Evolutionary conservation across 345 rosid species (phyloP).

Genomic region (Brassica juncea): DNA sequence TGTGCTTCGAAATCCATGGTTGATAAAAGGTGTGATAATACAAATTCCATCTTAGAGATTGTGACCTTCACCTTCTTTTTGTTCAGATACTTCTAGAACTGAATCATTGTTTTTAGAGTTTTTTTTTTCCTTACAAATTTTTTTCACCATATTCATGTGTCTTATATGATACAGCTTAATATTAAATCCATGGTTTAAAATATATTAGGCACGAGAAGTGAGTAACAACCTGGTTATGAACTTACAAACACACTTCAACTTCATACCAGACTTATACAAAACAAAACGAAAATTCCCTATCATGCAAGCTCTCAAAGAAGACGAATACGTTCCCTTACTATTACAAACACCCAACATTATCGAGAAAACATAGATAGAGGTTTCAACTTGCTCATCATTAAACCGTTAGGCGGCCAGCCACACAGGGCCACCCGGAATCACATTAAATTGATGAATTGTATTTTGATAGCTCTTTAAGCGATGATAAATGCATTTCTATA

Average conservation of each 20-base stretch:
- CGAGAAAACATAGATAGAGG: not conserved
- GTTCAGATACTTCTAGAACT: constrained; percentile 28
- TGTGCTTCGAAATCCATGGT: constrained; percentile 28
- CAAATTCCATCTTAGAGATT: constrained; percentile 30
- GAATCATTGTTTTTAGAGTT: not conserved
- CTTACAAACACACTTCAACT: not conserved
- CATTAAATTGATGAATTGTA: not conserved
- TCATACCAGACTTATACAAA: not conserved
- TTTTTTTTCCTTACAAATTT: not conserved
- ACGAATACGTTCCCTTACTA: not conserved
- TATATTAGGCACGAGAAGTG: not conserved
- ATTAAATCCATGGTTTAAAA: not conserved
- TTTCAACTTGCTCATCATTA: not conserved
- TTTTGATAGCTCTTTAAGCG: no score
- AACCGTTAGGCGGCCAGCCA: not conserved
- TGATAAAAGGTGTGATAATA: constrained; percentile 13
- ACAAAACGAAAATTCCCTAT: not conserved
- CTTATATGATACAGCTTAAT: not conserved
- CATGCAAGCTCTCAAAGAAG: not conserved
- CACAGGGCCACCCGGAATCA: not conserved
- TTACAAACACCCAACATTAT: not conserved
- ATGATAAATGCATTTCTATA: no score
- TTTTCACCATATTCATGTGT: not conserved
- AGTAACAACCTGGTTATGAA: not conserved
- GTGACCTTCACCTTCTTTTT: constrained; percentile 27